Evolutionary conservation across 805 yeast genomes (phyloP).

Genomic region (Torulaspora gathmanii): DNA sequence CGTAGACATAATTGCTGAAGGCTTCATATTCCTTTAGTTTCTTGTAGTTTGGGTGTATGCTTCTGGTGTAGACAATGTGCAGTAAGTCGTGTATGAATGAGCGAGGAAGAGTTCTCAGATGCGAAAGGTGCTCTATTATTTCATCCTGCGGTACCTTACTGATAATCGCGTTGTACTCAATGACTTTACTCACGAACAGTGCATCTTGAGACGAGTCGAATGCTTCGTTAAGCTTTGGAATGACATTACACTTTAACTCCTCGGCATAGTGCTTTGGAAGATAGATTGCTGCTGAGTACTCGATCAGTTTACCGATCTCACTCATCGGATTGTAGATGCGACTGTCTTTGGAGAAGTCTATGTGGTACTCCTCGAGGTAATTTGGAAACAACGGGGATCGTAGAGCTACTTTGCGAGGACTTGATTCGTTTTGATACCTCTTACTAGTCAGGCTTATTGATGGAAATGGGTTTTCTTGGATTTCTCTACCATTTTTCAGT

Average conservation of each 20-base stretch:
- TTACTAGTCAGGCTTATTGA: slow-evolving; percentile 16
- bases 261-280: slow-evolving; percentile 21
- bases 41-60: slow-evolving; percentile 68
- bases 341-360: slow-evolving; percentile 19
- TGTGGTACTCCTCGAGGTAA: slow-evolving; percentile 26
- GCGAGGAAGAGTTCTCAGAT: slow-evolving; percentile 36
- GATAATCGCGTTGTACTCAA: slow-evolving; percentile 44
- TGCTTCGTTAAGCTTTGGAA: slow-evolving; percentile 24
- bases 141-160: slow-evolving; percentile 34
- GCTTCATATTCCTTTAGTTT: slow-evolving; percentile 70
- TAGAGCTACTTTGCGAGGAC: slow-evolving; percentile 14
- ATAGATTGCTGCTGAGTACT: slow-evolving; percentile 25
- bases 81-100: slow-evolving; percentile 59
- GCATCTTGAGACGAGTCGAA: slow-evolving; percentile 30
- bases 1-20: slow-evolving; percentile 86
- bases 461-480: slow-evolving; percentile 11
- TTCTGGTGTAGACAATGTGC: slow-evolving; percentile 67
- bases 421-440: slow-evolving; percentile 6
- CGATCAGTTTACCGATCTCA: slow-evolving; percentile 33
- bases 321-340: slow-evolving; percentile 31
- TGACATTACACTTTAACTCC: slow-evolving; percentile 10
- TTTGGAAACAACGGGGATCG: slow-evolving; percentile 23
- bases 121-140: slow-evolving; percentile 32
- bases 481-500: slow-evolving; percentile 2
- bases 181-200: slow-evolving; percentile 34